phyloP scores from a whole-genome alignment of 129 eudicot genomes.

The Chrysanthemum makinoi region DNA sequence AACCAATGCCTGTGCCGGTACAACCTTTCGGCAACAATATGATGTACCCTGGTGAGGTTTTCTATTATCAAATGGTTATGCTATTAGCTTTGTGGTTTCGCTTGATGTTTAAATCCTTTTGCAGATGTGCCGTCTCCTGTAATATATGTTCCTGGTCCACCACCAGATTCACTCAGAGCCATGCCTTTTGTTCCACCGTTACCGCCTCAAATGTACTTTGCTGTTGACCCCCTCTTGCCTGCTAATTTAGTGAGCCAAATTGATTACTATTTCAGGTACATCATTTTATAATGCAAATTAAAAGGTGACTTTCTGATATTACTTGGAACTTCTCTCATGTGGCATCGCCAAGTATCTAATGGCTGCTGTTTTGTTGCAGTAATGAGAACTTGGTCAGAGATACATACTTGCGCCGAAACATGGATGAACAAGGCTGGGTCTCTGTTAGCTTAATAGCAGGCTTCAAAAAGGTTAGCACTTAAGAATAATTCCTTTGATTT shows the following conservation, averaged over 20 bases:
- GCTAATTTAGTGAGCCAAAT: slow-evolving; percentile 70
- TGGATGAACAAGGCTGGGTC: slow-evolving; percentile 97
- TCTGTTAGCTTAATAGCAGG: slow-evolving; percentile 65
- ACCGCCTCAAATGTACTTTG: slow-evolving; percentile 42
- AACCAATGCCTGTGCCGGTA: slow-evolving; percentile 48
- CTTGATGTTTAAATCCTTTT: slow-evolving; percentile 18
- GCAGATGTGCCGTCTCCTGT: slow-evolving; percentile 54
- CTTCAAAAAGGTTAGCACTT: slow-evolving; percentile 65
- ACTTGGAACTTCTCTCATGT: slow-evolving; percentile 6
- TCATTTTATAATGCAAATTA: background rate
- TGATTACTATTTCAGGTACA: slow-evolving; percentile 85
- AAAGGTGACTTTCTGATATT: background rate
- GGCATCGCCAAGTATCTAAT: slow-evolving; percentile 2
- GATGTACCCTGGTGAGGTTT: slow-evolving; percentile 68
- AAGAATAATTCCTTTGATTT: background rate
- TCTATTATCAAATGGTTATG: slow-evolving; percentile 1
- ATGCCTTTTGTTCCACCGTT: slow-evolving; percentile 54
- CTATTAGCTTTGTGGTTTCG: slow-evolving; percentile 10
- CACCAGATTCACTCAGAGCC: slow-evolving; percentile 47
- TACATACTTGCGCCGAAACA: slow-evolving; percentile 62
- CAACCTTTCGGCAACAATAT: slow-evolving; percentile 54
- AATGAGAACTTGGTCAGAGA: slow-evolving; percentile 82
- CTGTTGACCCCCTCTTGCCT: slow-evolving; percentile 55
- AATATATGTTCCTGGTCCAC: slow-evolving; percentile 43
- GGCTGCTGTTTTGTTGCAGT: slow-evolving; percentile 42